These are phyloP conservation scores for Epichloe gansuensis DNA, from an alignment of 2,329 filamentous ascomycete species.

Conservation along the genomic window DNA sequence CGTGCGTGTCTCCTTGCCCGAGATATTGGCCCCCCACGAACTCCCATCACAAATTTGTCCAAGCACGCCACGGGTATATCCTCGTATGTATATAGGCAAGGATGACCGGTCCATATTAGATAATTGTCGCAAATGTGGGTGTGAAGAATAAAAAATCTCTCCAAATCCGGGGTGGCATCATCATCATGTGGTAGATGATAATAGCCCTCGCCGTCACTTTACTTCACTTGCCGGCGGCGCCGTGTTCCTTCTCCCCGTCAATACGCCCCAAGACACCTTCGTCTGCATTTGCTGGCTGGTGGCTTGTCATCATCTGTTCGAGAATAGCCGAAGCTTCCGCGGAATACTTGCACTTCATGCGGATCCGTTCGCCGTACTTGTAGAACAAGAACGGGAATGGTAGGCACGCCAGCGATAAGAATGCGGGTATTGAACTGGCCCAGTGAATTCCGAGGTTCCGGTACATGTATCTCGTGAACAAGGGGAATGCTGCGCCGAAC, in stretches of 20 bases:
- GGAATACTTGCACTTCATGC: conserved; percentile 56
- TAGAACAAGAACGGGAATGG: conserved; percentile 69
- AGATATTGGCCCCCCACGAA: too few species aligned
- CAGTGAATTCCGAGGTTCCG: conserved; percentile 56
- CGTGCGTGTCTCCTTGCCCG: too few species aligned
- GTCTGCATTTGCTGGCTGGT: conserved; percentile 17
- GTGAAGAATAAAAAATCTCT: too few species aligned
- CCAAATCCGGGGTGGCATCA: too few species aligned
- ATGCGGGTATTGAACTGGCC: conserved; percentile 61
- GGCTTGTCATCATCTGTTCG: conserved; percentile 26
- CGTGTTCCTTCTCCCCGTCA: conserved; percentile 14
- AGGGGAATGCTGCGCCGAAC: conserved; percentile 59
- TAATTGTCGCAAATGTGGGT: too few species aligned
- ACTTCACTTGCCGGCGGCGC: background rate
- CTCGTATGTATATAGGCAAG: too few species aligned
- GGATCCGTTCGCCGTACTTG: conserved; percentile 51
- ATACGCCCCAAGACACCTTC: conserved; percentile 14
- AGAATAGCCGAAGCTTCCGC: conserved; percentile 52
- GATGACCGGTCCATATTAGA: too few species aligned
- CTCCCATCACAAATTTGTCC: too few species aligned
- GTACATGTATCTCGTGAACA: conserved; percentile 54
- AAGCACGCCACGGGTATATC: too few species aligned
- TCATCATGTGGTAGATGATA: too few species aligned
- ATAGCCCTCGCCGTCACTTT: background rate
- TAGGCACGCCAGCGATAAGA: conserved; percentile 57